phyloP scores from a whole-genome alignment of 2,329 filamentous ascomycete genomes.

The Epichloe sibirici region DNA sequence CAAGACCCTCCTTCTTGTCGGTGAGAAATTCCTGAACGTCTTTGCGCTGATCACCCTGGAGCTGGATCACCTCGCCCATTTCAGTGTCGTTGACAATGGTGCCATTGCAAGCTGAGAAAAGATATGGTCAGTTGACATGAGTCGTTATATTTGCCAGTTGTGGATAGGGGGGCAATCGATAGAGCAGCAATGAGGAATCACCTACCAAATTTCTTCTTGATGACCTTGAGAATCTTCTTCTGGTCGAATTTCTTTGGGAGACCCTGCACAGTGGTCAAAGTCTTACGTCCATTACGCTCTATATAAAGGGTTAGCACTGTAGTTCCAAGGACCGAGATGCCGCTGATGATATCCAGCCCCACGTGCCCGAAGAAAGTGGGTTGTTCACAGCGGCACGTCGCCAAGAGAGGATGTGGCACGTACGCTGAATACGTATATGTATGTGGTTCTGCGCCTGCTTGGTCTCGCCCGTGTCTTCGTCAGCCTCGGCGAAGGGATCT shows the following conservation, averaged over 20 bases:
- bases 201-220: conserved; percentile 98
- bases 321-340: not conserved
- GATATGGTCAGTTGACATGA: conserved; percentile 4
- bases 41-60: conserved; percentile 98
- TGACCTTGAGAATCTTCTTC: conserved; percentile 99
- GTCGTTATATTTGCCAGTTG: not conserved
- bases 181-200: not conserved
- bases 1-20: conserved; percentile 90
- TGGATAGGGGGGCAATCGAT: not conserved
- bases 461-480: conserved; percentile 94
- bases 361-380: not conserved
- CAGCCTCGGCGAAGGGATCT: conserved; percentile 99
- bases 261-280: conserved; percentile 98
- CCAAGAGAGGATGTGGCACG: conserved; percentile 20
- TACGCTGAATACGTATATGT: conserved; percentile 99
- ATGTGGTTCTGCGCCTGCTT: conserved; percentile 97
- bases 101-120: conserved; percentile 82
- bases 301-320: conserved; percentile 27
- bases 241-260: conserved; percentile 98
- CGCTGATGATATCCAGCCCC: conserved; percentile 1
- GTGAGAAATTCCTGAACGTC: conserved; percentile 95
- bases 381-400: not conserved
- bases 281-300: conserved; percentile 99
- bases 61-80: conserved; percentile 99
- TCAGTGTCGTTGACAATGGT: conserved; percentile 92